Conservation (phyloP, 768 basidiomycete species). For the Paxillus ammoniavirescens region DNA sequence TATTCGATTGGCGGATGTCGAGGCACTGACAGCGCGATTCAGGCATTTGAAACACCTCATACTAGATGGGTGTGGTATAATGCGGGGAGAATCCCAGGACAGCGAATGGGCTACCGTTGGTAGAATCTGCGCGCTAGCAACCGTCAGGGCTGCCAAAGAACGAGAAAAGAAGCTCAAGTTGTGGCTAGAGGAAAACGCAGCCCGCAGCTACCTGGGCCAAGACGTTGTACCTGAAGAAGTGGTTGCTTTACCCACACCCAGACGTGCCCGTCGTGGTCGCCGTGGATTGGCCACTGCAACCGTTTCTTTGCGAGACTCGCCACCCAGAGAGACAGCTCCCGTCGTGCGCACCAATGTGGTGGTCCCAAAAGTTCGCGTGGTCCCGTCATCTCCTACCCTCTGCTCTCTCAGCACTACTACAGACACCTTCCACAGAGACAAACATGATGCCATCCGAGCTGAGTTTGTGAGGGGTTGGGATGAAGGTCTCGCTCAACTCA, state of each 20-base stretch:
- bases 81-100: slow-evolving; percentile 48
- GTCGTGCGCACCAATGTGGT: slow-evolving; percentile 5
- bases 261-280: slow-evolving; percentile 44
- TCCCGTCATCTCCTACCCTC: slow-evolving; percentile 54
- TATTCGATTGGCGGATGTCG: slow-evolving; percentile 53
- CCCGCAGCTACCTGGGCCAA: neutral
- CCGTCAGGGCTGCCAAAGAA: slow-evolving; percentile 59
- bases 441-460: slow-evolving; percentile 39
- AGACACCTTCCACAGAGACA: slow-evolving; percentile 27
- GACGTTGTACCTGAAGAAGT: slow-evolving; percentile 2
- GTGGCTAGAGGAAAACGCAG: slow-evolving; percentile 42
- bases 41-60: slow-evolving; percentile 59
- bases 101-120: slow-evolving; percentile 64
- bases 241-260: slow-evolving; percentile 11
- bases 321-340: slow-evolving; percentile 15
- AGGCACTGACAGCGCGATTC: slow-evolving; percentile 52
- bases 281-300: slow-evolving; percentile 65
- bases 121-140: slow-evolving; percentile 56
- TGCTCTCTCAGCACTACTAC: slow-evolving; percentile 47
- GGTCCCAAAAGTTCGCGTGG: slow-evolving; percentile 48
- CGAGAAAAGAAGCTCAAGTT: slow-evolving; percentile 60
- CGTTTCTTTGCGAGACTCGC: slow-evolving; percentile 51
- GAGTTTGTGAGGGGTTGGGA: slow-evolving; percentile 65
- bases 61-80: slow-evolving; percentile 62
- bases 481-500: slow-evolving; percentile 54